phyloP scores from a whole-genome alignment of 2,329 filamentous ascomycete genomes.

The Cucurbitaria berberidis region DNA sequence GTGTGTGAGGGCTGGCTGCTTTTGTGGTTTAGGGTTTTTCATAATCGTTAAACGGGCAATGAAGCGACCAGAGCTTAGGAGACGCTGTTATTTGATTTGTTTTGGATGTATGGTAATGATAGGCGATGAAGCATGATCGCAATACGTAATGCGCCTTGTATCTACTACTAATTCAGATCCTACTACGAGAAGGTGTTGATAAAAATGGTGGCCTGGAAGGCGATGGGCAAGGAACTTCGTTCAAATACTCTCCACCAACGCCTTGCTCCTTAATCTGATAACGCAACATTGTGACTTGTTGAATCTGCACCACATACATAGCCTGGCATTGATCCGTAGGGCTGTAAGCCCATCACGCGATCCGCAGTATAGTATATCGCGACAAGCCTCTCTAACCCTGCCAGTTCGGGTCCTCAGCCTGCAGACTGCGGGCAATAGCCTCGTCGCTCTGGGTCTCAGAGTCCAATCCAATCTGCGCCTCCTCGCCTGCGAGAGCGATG shows the following conservation, averaged over 20 bases:
- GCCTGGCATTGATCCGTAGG: neutral
- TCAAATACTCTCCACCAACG: neutral
- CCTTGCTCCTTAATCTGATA: neutral
- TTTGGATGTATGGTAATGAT: too few relatives aligned
- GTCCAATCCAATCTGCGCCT: slow-evolving; percentile 20
- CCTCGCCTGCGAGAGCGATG: slow-evolving; percentile 31
- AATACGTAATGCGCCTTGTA: too few relatives aligned
- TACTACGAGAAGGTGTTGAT: too few relatives aligned
- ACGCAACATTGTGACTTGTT: neutral
- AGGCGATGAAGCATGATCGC: too few relatives aligned
- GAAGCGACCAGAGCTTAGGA: too few relatives aligned
- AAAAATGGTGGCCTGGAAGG: neutral
- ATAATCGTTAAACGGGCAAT: too few relatives aligned
- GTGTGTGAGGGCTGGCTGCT: slow-evolving; percentile 24
- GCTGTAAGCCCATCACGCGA: too few relatives aligned
- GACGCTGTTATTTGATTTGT: too few relatives aligned
- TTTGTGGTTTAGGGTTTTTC: slow-evolving; percentile 29
- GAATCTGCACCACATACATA: neutral
- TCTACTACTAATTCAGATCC: too few relatives aligned
- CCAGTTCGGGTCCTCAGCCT: slow-evolving; percentile 30
- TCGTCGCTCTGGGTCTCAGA: slow-evolving; percentile 22
- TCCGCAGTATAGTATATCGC: neutral
- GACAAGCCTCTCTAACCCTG: slow-evolving; percentile 9
- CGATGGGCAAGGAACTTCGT: neutral
- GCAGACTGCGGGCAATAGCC: slow-evolving; percentile 23